Conservation (phyloP, 768 basidiomycete species). For the Podaxis sp. region DNA sequence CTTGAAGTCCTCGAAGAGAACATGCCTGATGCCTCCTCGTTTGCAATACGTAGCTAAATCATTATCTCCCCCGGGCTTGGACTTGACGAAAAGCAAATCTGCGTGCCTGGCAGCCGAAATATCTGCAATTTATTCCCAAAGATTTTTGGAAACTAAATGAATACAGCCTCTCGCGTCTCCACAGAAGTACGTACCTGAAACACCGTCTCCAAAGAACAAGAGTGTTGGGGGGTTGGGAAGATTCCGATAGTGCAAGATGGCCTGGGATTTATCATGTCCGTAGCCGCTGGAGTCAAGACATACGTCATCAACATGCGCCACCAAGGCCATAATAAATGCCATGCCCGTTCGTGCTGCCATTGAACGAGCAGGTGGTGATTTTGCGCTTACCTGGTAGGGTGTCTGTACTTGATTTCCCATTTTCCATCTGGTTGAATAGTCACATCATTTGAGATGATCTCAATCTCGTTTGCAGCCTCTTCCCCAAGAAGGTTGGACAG, state of each 20-base stretch:
- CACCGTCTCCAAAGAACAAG: constrained; percentile 98
- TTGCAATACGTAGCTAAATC: constrained; percentile 85
- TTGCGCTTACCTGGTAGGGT: constrained; percentile 74
- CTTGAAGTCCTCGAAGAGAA: constrained; percentile 74
- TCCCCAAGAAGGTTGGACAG: constrained; percentile 79
- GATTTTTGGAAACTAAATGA: neutral
- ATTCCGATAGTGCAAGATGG: constrained; percentile 87
- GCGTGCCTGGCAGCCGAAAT: constrained; percentile 92
- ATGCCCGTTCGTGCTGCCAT: too few species aligned
- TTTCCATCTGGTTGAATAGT: constrained; percentile 58
- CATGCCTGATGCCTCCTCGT: constrained; percentile 74
- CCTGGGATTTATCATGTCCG: constrained; percentile 96
- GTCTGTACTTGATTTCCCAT: constrained; percentile 86
- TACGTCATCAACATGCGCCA: neutral
- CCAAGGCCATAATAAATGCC: neutral
- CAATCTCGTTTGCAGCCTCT: constrained; percentile 71
- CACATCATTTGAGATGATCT: constrained; percentile 94
- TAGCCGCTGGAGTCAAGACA: constrained; percentile 51
- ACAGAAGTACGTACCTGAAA: constrained; percentile 62
- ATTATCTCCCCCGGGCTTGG: constrained; percentile 74
- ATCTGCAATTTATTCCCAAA: constrained; percentile 46
- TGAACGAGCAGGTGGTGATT: neutral
- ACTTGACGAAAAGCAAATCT: constrained; percentile 93
- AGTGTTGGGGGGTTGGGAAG: constrained; percentile 71
- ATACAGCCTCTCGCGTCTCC: neutral